phyloP scores from a whole-genome alignment of 805 yeast genomes.

The Saccharomycopsis lassenensis region DNA sequence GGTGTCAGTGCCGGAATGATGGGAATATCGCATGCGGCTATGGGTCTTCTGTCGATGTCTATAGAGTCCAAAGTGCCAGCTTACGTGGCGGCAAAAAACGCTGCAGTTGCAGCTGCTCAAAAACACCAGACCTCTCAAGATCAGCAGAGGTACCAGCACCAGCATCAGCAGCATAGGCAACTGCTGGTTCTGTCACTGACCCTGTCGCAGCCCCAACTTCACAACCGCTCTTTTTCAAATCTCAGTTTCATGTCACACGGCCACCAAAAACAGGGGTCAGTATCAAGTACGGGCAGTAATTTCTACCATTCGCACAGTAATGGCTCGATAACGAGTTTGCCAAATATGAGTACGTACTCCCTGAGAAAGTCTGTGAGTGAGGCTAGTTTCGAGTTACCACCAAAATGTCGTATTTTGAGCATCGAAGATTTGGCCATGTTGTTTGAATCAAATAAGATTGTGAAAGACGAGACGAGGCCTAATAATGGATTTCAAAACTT shows the following conservation, averaged over 20 bases:
- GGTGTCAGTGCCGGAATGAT: no score
- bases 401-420: slow-evolving; percentile 4
- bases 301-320: slow-evolving; percentile 13
- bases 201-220: no score
- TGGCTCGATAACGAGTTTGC: slow-evolving; percentile 9
- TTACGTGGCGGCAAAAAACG: neutral
- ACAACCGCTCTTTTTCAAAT: no score
- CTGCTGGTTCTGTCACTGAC: no score
- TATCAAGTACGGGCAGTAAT: no score
- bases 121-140: no score
- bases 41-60: neutral
- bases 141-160: neutral
- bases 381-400: slow-evolving; percentile 4
- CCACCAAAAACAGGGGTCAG: no score
- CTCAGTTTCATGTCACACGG: no score
- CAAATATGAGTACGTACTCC: slow-evolving; percentile 11
- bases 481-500: slow-evolving; percentile 18
- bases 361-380: slow-evolving; percentile 2
- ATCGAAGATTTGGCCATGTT: slow-evolving; percentile 3
- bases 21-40: neutral
- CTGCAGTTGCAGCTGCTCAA: no score
- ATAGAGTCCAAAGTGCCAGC: neutral
- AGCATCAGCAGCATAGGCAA: neutral
- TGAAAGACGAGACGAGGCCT: neutral
- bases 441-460: neutral